A percentile compares a stretch with the other conserved stretches of the same genome.
These are phyloP conservation scores for Orbilia blumenaviensis DNA, from an alignment of 2,329 filamentous ascomycete species.

Conservation along the genomic window DNA sequence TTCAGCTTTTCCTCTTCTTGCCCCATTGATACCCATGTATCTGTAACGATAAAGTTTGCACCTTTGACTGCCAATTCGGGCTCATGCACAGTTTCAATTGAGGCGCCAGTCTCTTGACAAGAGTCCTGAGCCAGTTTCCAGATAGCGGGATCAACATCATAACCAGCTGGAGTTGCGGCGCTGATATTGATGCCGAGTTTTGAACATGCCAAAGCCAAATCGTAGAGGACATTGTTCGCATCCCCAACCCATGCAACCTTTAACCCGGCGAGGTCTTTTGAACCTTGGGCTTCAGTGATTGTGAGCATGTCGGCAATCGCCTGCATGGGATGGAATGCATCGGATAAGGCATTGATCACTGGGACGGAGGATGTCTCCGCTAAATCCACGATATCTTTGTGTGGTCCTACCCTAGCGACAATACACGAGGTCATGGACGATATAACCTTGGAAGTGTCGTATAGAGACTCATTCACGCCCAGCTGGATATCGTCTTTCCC, in stretches of 20 bases:
- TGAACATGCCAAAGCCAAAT: conserved; percentile 84
- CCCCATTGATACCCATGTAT: conserved; percentile 99
- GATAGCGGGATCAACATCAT: conserved; percentile 81
- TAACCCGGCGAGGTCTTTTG: conserved; percentile 62
- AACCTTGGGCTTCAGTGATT: conserved; percentile 72
- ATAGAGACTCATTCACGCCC: conserved; percentile 93
- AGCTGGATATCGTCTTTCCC: conserved; percentile 96
- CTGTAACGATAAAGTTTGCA: conserved; percentile 90
- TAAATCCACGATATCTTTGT: conserved; percentile 76
- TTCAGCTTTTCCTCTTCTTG: conserved; percentile 85
- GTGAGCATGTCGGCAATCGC: conserved; percentile 94
- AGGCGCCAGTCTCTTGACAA: conserved; percentile 44
- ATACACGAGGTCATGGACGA: conserved; percentile 91
- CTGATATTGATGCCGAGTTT: conserved; percentile 88
- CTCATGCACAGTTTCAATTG: conserved; percentile 63
- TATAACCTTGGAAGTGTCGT: conserved; percentile 89
- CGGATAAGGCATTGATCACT: conserved; percentile 86
- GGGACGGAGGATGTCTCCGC: conserved; percentile 79
- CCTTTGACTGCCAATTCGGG: conserved; percentile 86
- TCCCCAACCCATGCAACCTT: conserved; percentile 97
- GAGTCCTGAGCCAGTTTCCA: conserved; percentile 62
- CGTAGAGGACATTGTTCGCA: conserved; percentile 95
- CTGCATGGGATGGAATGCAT: conserved; percentile 92
- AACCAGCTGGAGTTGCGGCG: conserved; percentile 86
- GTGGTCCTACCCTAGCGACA: conserved; percentile 79